These are phyloP conservation scores for Phytophthora foliorum DNA, from an alignment of 352 stramenopile species.

Conservation along the genomic window DNA sequence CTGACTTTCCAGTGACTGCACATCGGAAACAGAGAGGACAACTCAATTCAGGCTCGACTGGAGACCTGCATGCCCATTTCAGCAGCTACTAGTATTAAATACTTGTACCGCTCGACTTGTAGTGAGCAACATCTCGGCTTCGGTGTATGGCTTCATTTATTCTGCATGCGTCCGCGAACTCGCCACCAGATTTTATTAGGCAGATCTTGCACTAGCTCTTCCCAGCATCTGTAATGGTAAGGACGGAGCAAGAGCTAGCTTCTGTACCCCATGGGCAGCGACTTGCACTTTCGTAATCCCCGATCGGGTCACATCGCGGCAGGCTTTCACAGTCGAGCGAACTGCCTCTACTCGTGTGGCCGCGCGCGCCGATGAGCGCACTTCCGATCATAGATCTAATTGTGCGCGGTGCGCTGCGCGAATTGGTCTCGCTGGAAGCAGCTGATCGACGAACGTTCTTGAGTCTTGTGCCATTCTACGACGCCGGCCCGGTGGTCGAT, in stretches of 20 bases:
- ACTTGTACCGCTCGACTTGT: too few species aligned
- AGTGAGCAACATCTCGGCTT: not conserved
- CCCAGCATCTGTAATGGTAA: slow-evolving; percentile 34
- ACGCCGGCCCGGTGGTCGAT: slow-evolving; percentile 17
- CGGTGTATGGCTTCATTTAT: not conserved
- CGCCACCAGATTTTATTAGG: not conserved
- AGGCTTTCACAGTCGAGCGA: slow-evolving; percentile 27
- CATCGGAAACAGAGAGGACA: not conserved
- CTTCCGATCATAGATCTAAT: slow-evolving; percentile 30
- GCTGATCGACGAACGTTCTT: slow-evolving; percentile 8
- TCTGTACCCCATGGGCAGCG: slow-evolving; percentile 12
- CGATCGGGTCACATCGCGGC: slow-evolving; percentile 28
- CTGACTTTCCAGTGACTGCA: not conserved
- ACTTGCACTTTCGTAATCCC: slow-evolving; percentile 31
- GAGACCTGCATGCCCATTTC: too few species aligned
- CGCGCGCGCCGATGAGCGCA: slow-evolving; percentile 5
- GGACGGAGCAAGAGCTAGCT: slow-evolving; percentile 26
- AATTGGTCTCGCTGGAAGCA: slow-evolving; percentile 4
- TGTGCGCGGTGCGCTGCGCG: not conserved
- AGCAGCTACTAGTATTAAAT: too few species aligned
- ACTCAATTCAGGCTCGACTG: too few species aligned
- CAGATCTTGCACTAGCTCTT: slow-evolving; percentile 32
- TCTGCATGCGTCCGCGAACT: not conserved
- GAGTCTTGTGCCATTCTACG: slow-evolving; percentile 6
- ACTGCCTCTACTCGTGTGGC: slow-evolving; percentile 37